Conservation (phyloP, 148 eudicot species). For the Nepenthes mirabilis region DNA sequence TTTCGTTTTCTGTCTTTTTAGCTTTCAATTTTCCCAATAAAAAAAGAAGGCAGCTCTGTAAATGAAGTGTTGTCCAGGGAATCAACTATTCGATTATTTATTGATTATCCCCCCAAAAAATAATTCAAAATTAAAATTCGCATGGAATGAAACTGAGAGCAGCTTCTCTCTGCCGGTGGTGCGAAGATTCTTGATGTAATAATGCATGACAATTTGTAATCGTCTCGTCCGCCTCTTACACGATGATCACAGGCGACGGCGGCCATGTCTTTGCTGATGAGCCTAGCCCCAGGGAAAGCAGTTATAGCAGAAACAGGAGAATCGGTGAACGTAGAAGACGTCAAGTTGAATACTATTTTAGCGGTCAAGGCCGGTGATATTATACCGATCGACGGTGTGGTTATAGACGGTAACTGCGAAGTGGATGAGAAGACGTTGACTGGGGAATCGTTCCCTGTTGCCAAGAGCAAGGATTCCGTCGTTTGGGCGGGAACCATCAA, state of each 20-base stretch:
- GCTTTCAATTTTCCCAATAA: no score
- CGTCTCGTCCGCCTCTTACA: not conserved
- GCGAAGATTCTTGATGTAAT: no score
- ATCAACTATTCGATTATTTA: no score
- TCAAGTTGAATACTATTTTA: constrained; percentile 26
- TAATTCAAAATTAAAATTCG: no score
- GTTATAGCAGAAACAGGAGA: constrained; percentile 46
- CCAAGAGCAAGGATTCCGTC: constrained; percentile 50
- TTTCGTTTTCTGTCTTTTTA: no score
- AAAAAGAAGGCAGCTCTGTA: no score
- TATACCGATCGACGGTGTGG: constrained; percentile 58
- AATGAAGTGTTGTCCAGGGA: no score
- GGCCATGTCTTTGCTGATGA: constrained; percentile 47
- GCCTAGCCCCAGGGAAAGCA: constrained; percentile 48
- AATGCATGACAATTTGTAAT: no score
- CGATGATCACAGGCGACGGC: constrained; percentile 33
- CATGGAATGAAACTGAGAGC: no score
- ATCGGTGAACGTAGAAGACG: constrained; percentile 35
- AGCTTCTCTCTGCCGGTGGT: no score
- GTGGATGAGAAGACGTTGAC: constrained; percentile 86
- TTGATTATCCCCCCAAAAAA: no score
- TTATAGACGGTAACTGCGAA: constrained; percentile 58
- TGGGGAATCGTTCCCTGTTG: constrained; percentile 80
- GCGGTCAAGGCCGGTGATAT: constrained; percentile 54
- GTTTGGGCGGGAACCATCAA: constrained; percentile 94